Evolutionary conservation across 2,329 filamentous ascomycete species (phyloP), one percentile per base, ranked within the genome.

Genomic region (Cladophialophora immunda): DNA sequence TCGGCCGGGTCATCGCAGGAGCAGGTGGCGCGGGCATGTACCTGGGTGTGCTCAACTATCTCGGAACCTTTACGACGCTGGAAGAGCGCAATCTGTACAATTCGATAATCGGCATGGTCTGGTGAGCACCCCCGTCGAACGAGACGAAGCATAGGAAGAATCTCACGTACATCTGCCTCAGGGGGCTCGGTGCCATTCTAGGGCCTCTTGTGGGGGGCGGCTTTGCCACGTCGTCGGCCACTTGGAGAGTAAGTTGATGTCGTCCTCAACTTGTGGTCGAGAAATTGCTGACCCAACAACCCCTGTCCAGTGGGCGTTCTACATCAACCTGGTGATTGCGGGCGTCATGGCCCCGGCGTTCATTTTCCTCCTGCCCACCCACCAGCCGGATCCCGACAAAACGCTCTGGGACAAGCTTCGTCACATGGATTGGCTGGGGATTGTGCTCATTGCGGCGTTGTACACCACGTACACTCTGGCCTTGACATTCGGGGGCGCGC

Each of bases 251-350:
- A 58, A 38, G 55, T 25, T 32, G 6, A 41, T 32, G 15, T 11
- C 9, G 25, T 3, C 19, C 7, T 6, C 22, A 36, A 9, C 34
- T 32, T 5, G 17, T 13, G 19, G 22, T 4, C n/a, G 11, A n/a
- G 30, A 36, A 8, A n/a, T 19, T 4, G 11, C 34, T 45, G 19
- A 41, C n/a, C 56, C 27, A 34, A 58, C 29, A 9, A 17, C 15
- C 2, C 19, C 9, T 50, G 17, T 71, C 65, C 34, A 75, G 45
- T 80, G 77, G 78, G 79, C 78, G 0, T 85, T 85, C 71, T 89
- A 89, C 71, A 83, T 89, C 76, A 89, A 88, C 70, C 77, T 88
- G 0, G 73, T 78, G 38, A 75, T 84, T 55, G 79, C 84, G 0
- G 85, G 76, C 7, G 71, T 80, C 7, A 76, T 78, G 32, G 73